Evolutionary conservation across 768 basidiomycete genomes (phyloP).

Genomic region (Leccinum imitatum): DNA sequence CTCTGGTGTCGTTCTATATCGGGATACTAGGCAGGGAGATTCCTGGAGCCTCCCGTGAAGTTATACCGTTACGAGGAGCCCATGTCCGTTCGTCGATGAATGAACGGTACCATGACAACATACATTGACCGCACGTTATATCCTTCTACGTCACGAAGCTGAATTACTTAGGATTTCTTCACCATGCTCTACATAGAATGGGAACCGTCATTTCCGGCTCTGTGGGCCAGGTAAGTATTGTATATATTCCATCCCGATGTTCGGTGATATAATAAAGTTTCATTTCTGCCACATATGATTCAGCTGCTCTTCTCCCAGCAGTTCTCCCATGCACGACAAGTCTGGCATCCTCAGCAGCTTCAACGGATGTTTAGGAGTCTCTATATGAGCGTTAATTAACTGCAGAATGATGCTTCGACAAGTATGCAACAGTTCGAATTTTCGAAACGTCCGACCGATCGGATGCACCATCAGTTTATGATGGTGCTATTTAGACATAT

Average conservation of each 20-base stretch:
- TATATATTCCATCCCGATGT: neutral
- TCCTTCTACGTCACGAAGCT: no score
- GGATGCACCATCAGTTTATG: neutral
- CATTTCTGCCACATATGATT: neutral
- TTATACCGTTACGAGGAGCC: neutral
- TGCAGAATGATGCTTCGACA: neutral
- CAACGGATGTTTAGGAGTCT: neutral
- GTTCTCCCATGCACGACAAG: neutral
- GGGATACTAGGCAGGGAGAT: neutral
- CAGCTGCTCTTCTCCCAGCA: neutral
- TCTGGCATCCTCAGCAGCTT: neutral
- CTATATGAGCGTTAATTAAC: neutral
- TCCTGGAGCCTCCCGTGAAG: neutral
- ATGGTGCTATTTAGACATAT: neutral
- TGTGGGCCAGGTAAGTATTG: neutral
- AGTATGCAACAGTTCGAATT: neutral
- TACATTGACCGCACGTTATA: no score
- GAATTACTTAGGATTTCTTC: neutral
- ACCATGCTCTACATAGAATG: neutral
- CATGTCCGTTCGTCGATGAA: neutral
- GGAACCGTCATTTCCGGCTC: neutral
- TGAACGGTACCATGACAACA: neutral
- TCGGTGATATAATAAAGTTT: neutral
- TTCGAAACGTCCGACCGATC: neutral
- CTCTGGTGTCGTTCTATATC: neutral